Evolutionary conservation across 1,284 basidiomycete genomes (phyloP), one percentile per base, ranked within the genome.

Genomic region (Anthracocystis setariae): DNA sequence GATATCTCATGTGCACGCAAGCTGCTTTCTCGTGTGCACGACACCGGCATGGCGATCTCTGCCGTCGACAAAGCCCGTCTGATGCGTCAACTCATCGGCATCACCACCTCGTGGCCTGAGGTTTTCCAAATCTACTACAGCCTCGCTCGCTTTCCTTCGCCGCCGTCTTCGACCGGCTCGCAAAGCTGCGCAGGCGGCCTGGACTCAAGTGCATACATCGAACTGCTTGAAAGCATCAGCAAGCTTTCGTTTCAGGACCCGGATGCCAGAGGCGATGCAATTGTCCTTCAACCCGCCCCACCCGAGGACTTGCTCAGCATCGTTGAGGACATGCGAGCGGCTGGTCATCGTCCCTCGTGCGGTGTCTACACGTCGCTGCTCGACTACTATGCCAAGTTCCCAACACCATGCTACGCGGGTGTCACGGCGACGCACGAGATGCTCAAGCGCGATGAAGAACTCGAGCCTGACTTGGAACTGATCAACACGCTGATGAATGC

Each of bases 401-500:
- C 54, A 4, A 38, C 44, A 4, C 64, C 69, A 12, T 59, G 56
- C 18, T 65, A 65, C 32, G 46, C 75, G 3, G 73, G 70, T 49
- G 57, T 92, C 40, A 87, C 88, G n/a, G 87, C 89, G 24, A 86
- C 90, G 18, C 93, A 96, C 81, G 88, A 91, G 63, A 85, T 90
- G 52, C 86, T 96, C 73, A 90, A 89, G 45, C 85, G 93, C 40
- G 93, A 96, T 77, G 86, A 89, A 9, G 86, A 87, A 18, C 85
- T 95, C 63, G 87, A 88, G 20, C 91, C 92, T 3, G 90, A 94
- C 76, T 86, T 89, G 12, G 84, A 86, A 1, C 86, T 94, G n/a
- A 89, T 91, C 86, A 95, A 94, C 78, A 88, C 92, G 72, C 85
- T 97, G 59, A 93, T 97, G 91, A 89, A 92, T 81, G 90, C 92